phyloP scores from a whole-genome alignment of 139 green algal species.

The Chlorella ohadii region DNA sequence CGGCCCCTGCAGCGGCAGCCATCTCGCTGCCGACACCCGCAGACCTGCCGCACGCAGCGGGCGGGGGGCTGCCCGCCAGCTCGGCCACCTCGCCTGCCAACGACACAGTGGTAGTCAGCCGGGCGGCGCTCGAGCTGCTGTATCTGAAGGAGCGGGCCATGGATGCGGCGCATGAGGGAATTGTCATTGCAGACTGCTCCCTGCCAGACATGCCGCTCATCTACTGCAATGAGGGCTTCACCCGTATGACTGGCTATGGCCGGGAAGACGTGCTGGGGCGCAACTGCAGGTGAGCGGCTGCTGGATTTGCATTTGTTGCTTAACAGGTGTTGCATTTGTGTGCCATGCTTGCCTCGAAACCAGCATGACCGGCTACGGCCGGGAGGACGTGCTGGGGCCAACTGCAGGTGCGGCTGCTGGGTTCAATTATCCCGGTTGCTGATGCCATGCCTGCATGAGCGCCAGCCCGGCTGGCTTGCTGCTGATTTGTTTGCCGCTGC shows the following conservation, averaged over 20 bases:
- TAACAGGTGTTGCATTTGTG: no score
- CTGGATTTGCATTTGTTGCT: no score
- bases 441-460: no score
- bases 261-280: slow-evolving; percentile 58
- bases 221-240: slow-evolving; percentile 84
- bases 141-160: slow-evolving; percentile 82
- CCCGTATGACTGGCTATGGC: slow-evolving; percentile 85
- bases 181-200: slow-evolving; percentile 80
- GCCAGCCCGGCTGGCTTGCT: no score
- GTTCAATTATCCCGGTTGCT: neutral
- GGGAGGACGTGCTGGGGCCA: neutral
- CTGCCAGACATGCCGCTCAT: slow-evolving; percentile 87
- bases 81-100: neutral
- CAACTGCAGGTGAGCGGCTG: slow-evolving; percentile 84
- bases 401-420: no score
- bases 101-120: slow-evolving; percentile 57
- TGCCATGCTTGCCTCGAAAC: no score
- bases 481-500: no score
- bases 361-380: no score
- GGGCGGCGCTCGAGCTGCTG: slow-evolving; percentile 71
- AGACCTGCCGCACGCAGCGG: neutral
- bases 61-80: neutral
- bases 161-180: slow-evolving; percentile 78
- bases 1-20: neutral
- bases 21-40: neutral